phyloP scores from a whole-genome alignment of 768 basidiomycete species.

The Naganishia randhawae region DNA sequence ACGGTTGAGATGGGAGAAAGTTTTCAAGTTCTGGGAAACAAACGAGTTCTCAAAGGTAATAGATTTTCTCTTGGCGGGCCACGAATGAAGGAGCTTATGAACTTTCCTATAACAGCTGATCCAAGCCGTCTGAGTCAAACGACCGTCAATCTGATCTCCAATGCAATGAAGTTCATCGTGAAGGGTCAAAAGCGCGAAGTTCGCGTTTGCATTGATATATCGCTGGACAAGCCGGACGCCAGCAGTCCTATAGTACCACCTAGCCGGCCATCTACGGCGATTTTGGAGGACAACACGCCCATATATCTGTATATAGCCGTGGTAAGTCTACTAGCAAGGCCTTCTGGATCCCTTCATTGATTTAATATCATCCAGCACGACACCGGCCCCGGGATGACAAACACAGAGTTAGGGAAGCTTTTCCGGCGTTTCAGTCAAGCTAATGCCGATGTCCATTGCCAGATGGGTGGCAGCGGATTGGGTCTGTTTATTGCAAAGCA shows the following conservation, averaged over 20 bases:
- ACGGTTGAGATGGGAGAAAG: slow-evolving; percentile 12
- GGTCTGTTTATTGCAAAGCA: slow-evolving; percentile 30
- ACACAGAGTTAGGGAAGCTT: slow-evolving; percentile 17
- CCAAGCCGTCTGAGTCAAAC: slow-evolving; percentile 26
- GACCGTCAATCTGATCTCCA: slow-evolving; percentile 24
- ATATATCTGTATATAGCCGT: slow-evolving; percentile 22
- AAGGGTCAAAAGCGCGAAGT: slow-evolving; percentile 7
- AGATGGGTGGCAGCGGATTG: slow-evolving; percentile 26
- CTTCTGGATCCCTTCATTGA: background rate
- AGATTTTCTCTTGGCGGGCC: background rate
- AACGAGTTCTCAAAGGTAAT: slow-evolving; percentile 4
- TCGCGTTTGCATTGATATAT: slow-evolving; percentile 9
- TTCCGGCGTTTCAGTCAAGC: slow-evolving; percentile 28
- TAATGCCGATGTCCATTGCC: slow-evolving; percentile 21
- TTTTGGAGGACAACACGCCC: background rate
- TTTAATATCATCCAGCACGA: slow-evolving; percentile 10
- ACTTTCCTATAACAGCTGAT: slow-evolving; percentile 17
- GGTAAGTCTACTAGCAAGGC: background rate
- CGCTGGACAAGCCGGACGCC: slow-evolving; percentile 9
- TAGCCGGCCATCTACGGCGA: background rate
- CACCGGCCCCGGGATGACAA: slow-evolving; percentile 29
- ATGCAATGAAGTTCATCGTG: slow-evolving; percentile 27
- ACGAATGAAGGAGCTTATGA: background rate
- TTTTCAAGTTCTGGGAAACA: background rate
- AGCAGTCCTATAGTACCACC: background rate